Percentiles rank a stretch among this genome's conserved stretches.
Conservation (phyloP, 1,284 basidiomycete genomes). For the Cryptococcus deneoformans region DNA sequence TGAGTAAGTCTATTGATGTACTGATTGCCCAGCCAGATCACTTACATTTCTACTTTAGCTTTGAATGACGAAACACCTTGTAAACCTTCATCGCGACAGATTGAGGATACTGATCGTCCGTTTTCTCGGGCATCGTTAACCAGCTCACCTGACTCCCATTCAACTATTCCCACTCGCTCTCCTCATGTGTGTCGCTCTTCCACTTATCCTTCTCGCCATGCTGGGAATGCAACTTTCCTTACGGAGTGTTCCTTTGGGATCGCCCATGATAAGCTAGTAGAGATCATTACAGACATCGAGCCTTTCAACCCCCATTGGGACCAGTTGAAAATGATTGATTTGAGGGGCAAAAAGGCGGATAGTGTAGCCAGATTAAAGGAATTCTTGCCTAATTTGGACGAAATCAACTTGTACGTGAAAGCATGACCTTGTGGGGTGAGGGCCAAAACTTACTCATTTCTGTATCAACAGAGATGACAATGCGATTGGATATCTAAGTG, state of each 20-base stretch:
- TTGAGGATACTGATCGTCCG: slow-evolving; percentile 6
- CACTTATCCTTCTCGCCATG: slow-evolving; percentile 12
- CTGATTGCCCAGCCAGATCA: background rate
- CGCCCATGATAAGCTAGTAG: slow-evolving; percentile 82
- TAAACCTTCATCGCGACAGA: slow-evolving; percentile 53
- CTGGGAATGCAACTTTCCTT: slow-evolving; percentile 73
- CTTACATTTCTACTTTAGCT: slow-evolving; percentile 19
- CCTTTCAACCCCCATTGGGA: slow-evolving; percentile 97
- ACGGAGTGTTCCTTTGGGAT: slow-evolving; percentile 92
- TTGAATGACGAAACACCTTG: slow-evolving; percentile 59
- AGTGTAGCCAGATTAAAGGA: slow-evolving; percentile 91
- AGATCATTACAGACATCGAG: slow-evolving; percentile 91
- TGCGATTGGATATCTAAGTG: slow-evolving; percentile 79
- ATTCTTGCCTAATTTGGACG: slow-evolving; percentile 81
- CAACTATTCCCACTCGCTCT: slow-evolving; percentile 21
- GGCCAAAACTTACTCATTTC: background rate
- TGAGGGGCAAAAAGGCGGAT: slow-evolving; percentile 76
- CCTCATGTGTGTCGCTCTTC: slow-evolving; percentile 12
- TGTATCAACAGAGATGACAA: slow-evolving; percentile 64
- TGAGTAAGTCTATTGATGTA: slow-evolving; percentile 53
- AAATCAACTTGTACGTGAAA: slow-evolving; percentile 67
- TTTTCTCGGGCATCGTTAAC: slow-evolving; percentile 6
- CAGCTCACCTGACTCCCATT: slow-evolving; percentile 13
- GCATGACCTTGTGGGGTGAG: background rate
- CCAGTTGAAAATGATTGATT: slow-evolving; percentile 67